Conservation (phyloP, 73 alveolate genomes). For the Tetrahymena elliotti region DNA sequence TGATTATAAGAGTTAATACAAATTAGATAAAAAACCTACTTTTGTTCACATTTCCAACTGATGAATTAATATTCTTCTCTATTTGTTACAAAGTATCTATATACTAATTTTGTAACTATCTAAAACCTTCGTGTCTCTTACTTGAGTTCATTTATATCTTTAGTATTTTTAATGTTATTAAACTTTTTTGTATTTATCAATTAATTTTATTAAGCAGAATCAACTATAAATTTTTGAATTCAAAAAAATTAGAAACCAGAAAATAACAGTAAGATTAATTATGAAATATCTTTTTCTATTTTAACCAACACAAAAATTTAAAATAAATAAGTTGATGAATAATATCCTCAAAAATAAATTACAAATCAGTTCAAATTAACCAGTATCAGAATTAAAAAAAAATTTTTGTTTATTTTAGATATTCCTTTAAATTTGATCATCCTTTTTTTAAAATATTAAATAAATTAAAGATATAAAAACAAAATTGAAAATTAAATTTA, state of each 20-base stretch:
- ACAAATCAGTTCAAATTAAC: no score
- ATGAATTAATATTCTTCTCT: neutral
- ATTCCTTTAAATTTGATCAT: no score
- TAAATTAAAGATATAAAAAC: no score
- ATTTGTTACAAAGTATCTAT: neutral
- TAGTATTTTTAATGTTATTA: neutral
- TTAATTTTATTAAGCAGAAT: neutral
- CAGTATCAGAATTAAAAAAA: no score
- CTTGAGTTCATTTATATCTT: neutral
- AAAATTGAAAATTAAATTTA: no score
- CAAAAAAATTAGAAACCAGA: neutral
- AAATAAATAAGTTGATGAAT: no score
- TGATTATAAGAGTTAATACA: neutral
- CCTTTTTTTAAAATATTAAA: no score
- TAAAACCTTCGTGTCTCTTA: neutral
- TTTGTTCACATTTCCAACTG: neutral
- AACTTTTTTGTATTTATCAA: neutral
- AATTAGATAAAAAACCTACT: neutral
- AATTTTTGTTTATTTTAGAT: no score
- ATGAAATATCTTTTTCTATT: neutral
- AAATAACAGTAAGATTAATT: neutral
- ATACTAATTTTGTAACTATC: neutral
- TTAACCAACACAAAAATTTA: no score
- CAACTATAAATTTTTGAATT: neutral
- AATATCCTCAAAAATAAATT: no score